Base-by-base conservation (phyloP, 352 stramenopile genomes). In the Pythium dissotocum region DNA sequence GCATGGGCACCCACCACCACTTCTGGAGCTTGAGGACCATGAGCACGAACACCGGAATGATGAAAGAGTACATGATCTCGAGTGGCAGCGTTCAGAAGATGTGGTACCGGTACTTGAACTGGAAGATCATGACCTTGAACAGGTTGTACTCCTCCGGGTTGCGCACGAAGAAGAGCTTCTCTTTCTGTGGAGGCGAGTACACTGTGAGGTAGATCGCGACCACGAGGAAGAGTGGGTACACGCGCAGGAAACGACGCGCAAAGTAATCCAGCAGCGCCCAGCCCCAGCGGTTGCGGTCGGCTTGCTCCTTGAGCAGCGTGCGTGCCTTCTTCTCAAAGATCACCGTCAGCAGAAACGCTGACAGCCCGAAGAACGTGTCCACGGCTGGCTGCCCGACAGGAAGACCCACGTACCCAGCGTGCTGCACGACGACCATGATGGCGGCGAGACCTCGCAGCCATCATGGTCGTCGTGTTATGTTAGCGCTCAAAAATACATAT, bases 311-410 rank as follows among this genome's bases (percentile, higher is more conserved):
- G 2, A 81, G 36, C 58, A 87, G 65, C 18, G 58, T 55, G 26
- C 75, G 70, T 35, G 64, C 76, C 63, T 82, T 87, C 60, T 75
- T 76, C 63, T 82, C 80, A 52, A 83, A 82, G 30, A 87, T 74
- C 73, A 79, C 78, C 40, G 76, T 85, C 6, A 85, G 67, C 26
- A 85, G 59, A 40, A 83, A 86, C 18, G 75, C 76, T 40, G 79
- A 87, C 36, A 87, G 59, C 28, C 84, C 79, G 55, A 87, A 87
- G 63, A 87, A 87, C 49, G 65, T 71, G 67, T 87, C 79, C 38
- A 87, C 77, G 4, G 71, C 77, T 1, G 77, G 62, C 44, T 65
- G 67, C 12, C 79, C 79, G 26, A 83, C 35, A 58, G 79, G 75
- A 5, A 82, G 21, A 51, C 80, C 77, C 63, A 79, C 72, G 56